Base-by-base conservation (phyloP, 257 asterid species). In the Solanum tarapatanum region DNA sequence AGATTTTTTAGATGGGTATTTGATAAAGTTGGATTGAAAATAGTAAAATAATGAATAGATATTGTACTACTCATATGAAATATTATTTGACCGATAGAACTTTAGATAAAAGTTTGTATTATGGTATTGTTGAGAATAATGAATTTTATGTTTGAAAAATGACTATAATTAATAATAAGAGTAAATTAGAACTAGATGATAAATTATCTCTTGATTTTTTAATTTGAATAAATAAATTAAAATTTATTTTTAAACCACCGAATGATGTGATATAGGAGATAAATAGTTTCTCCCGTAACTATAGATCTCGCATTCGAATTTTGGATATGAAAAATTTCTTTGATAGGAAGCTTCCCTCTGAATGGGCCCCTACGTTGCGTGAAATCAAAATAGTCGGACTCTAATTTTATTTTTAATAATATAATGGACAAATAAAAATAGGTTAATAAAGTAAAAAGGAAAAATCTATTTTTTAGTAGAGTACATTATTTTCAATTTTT, bases 231-330 rank as follows among this genome's bases (percentile, higher is more conserved):
- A 45, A 6, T 12, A 45, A 4, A 45, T 12, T 45, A 45, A 0
- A 45, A 45, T 45, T 1, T 45, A 2, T 2, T 17, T 51, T 2
- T 55, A 55, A 55, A 55, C 8, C 3, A 17, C 0, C 2, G 2
- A 55, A 2, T 55, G 9, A 55, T 55, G 0, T 55, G 23, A 55
- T 17, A 0, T 4, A 55, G 0, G 1, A 0, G 8, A 55, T 55
- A 3, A 55, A 0, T 6, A 17, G 0, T 55, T 55, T 0, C 1
- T 55, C 62, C 3, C 4, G 0, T 55, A 55, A 17, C 0, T 7
- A 55, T 17, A 55, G n/a, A 4, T 51, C 62, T 51, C 62, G n/a
- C 62, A 6, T 17, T 51, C 10, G 0, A 6, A 51, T 0, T 6
- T 7, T 1, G 23, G 0, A 51, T 17, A 51, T 51, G 3, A 51